Evolutionary conservation across 345 rosid species (phyloP).

Genomic region (Boechera retrofracta): DNA sequence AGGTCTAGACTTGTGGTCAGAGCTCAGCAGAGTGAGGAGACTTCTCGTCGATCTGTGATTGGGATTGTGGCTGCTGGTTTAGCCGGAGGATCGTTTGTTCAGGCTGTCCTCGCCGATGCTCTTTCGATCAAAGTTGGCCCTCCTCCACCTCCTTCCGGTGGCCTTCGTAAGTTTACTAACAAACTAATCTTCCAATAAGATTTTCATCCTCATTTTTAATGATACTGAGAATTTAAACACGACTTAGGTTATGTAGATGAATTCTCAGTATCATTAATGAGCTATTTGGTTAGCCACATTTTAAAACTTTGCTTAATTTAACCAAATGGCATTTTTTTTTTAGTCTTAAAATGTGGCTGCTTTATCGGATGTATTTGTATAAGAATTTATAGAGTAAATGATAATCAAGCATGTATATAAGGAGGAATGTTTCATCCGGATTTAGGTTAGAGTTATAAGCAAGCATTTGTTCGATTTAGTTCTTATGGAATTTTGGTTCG

Average conservation of each 20-base stretch:
- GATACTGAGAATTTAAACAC: not conserved
- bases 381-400: too few species aligned
- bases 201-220: not conserved
- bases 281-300: too few species aligned
- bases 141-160: conserved; percentile 93
- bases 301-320: not conserved
- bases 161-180: conserved; percentile 69
- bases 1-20: conserved; percentile 57
- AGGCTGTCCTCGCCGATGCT: conserved; percentile 76
- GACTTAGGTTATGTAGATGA: not conserved
- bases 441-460: too few species aligned
- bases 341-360: too few species aligned
- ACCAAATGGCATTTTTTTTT: not conserved
- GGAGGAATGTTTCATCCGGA: too few species aligned
- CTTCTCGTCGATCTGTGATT: conserved; percentile 72
- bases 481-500: too few species aligned
- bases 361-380: too few species aligned
- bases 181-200: not conserved
- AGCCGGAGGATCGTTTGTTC: conserved; percentile 74
- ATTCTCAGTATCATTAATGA: too few species aligned
- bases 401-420: too few species aligned
- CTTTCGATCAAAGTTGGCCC: conserved; percentile 80
- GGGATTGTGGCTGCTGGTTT: conserved; percentile 77
- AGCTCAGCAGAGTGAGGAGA: conserved; percentile 69
- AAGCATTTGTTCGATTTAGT: too few species aligned